phyloP scores from a whole-genome alignment of 345 rosid species.

The Euphorbia peplus region DNA sequence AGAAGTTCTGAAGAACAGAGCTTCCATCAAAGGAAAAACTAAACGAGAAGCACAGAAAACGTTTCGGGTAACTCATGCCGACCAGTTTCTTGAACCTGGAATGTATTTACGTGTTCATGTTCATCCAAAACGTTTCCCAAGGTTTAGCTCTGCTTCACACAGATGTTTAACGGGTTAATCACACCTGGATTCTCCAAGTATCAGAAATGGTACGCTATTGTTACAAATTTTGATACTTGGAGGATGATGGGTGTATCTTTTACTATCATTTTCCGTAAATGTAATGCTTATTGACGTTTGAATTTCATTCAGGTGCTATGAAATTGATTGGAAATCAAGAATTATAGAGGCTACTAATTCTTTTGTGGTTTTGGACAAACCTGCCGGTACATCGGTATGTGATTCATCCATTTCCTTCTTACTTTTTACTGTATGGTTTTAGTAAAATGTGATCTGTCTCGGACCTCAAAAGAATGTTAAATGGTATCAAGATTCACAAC shows the following conservation, averaged over 20 bases:
- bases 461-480: no score
- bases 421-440: background rate
- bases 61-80: conserved; percentile 56
- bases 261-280: background rate
- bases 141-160: conserved; percentile 35
- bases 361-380: conserved; percentile 88
- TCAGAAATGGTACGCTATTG: no score
- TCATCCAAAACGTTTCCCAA: conserved; percentile 91
- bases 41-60: conserved; percentile 89
- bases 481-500: no score
- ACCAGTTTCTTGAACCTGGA: conserved; percentile 73
- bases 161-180: background rate
- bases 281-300: background rate
- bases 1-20: conserved; percentile 53
- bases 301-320: conserved; percentile 64
- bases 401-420: conserved; percentile 15
- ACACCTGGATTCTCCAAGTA: no score
- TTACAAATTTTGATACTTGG: no score
- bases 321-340: conserved; percentile 83
- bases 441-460: no score
- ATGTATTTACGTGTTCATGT: conserved; percentile 83
- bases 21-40: conserved; percentile 80
- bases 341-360: conserved; percentile 65
- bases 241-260: no score
- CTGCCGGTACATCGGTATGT: conserved; percentile 89